Conservation (phyloP, 306 rosid species). For the Begonia peltatifolia region DNA sequence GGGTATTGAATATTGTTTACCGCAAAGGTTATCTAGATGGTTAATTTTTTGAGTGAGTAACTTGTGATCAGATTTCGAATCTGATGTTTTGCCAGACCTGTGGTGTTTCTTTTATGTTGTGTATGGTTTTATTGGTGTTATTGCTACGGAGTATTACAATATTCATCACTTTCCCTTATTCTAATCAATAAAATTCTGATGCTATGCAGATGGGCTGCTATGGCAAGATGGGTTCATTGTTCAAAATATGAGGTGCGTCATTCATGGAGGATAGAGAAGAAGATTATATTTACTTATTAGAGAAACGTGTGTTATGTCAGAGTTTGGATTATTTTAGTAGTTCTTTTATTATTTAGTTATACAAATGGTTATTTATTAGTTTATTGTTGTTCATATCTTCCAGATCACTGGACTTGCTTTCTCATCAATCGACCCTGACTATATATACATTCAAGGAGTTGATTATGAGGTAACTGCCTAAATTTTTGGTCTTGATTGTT, state of each 20-base stretch:
- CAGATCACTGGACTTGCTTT: slow-evolving; percentile 83
- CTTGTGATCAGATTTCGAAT: too few relatives aligned
- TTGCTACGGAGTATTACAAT: too few relatives aligned
- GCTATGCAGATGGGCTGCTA: slow-evolving; percentile 53
- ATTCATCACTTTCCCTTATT: too few relatives aligned
- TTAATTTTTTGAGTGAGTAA: too few relatives aligned
- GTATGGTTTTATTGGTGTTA: too few relatives aligned
- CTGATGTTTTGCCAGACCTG: too few relatives aligned
- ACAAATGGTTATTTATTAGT: background rate
- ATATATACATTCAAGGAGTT: slow-evolving; percentile 74
- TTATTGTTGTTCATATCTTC: slow-evolving; percentile 9
- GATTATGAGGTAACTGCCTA: slow-evolving; percentile 61
- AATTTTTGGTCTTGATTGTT: background rate
- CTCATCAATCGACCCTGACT: slow-evolving; percentile 57
- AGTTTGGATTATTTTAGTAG: background rate
- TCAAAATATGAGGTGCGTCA: slow-evolving; percentile 73
- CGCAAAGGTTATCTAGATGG: too few relatives aligned
- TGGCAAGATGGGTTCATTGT: slow-evolving; percentile 88
- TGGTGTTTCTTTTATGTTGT: too few relatives aligned
- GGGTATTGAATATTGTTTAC: too few relatives aligned
- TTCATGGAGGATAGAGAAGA: background rate
- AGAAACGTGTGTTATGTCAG: background rate
- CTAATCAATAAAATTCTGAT: slow-evolving; percentile 10
- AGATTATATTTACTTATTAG: slow-evolving; percentile 5
- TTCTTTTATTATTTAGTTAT: too few relatives aligned